These are phyloP conservation scores for Teratosphaeria epicoccoides DNA, from an alignment of 2,329 filamentous ascomycete genomes.

Conservation along the genomic window DNA sequence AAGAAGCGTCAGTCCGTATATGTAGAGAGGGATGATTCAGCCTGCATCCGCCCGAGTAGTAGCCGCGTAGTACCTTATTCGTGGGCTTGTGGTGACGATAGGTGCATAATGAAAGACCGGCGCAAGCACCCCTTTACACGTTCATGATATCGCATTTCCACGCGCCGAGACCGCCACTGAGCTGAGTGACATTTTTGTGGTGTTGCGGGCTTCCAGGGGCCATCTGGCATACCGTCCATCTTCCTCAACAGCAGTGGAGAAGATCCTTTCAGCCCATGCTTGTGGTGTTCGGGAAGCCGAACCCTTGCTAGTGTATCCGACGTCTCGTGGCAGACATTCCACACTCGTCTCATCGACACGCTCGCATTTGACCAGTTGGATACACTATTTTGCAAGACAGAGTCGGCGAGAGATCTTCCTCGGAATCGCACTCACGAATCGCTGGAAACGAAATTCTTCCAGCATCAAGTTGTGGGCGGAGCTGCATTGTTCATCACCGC, in stretches of 20 bases:
- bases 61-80: neutral
- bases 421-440: neutral
- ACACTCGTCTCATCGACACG: neutral
- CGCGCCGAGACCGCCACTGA: neutral
- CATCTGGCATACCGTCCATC: neutral
- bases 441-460: neutral
- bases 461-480: neutral
- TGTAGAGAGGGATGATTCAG: neutral
- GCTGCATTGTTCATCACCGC: constrained; percentile 1
- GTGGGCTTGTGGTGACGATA: neutral
- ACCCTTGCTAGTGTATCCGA: neutral
- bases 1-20: too few relatives aligned
- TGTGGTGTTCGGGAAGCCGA: neutral
- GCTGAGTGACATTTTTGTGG: too few relatives aligned
- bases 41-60: neutral
- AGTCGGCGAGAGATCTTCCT: neutral
- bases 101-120: too few relatives aligned
- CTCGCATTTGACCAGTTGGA: neutral
- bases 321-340: neutral
- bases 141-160: neutral
- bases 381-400: neutral
- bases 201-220: too few relatives aligned
- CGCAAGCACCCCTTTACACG: neutral
- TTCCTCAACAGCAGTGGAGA: neutral
- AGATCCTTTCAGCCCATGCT: neutral